Conservation (phyloP, 2,329 filamentous ascomycete species). For the Xylaria sp. region DNA sequence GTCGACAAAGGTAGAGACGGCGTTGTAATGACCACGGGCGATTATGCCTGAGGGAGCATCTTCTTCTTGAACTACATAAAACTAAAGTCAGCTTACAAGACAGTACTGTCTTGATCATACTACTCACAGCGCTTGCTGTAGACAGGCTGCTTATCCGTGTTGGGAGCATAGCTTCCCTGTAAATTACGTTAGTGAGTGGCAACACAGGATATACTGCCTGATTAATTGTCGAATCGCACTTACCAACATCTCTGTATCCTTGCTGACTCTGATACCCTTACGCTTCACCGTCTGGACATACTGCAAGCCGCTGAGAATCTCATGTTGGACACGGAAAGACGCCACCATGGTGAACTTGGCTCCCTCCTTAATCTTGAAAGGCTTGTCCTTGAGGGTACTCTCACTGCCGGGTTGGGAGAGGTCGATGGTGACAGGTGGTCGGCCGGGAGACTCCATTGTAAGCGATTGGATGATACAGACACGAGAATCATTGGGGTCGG, state of each 20-base stretch:
- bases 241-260: conserved; percentile 98
- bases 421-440: conserved; percentile 88
- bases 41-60: conserved; percentile 93
- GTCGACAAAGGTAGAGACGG: conserved; percentile 89
- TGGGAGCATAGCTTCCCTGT: conserved; percentile 92
- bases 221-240: conserved; percentile 51
- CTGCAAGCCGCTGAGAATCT: conserved; percentile 93
- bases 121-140: conserved; percentile 93
- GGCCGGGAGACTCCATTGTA: conserved; percentile 85
- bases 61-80: conserved; percentile 80
- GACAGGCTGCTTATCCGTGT: conserved; percentile 84
- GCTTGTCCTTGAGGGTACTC: conserved; percentile 83
- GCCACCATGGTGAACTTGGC: conserved; percentile 94
- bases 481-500: conserved; percentile 82
- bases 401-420: conserved; percentile 80
- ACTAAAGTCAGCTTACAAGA: conserved; percentile 27
- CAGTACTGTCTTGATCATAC: neutral
- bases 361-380: conserved; percentile 98
- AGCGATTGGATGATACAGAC: conserved; percentile 94
- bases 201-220: neutral
- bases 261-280: conserved; percentile 86
- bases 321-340: conserved; percentile 94
- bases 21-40: conserved; percentile 89
- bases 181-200: conserved; percentile 43
- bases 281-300: conserved; percentile 95